Conservation (phyloP, 352 stramenopile genomes). For the Pythium folliculosum region DNA sequence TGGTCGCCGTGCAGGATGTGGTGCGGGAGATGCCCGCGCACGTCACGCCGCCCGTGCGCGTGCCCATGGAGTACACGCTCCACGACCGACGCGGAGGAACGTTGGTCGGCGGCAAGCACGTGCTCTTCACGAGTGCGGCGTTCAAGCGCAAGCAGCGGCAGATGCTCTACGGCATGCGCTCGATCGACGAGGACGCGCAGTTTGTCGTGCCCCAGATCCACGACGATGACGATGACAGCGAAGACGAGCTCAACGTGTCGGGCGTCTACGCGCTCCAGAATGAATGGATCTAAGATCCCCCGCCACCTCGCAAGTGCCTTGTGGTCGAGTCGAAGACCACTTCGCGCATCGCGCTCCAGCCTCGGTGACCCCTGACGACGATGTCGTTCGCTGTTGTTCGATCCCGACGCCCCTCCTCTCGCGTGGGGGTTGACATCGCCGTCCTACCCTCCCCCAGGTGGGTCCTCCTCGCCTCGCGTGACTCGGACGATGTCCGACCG, state of each 20-base stretch:
- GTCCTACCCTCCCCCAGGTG: neutral
- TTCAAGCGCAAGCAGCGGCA: conserved; percentile 59
- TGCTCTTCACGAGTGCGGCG: conserved; percentile 58
- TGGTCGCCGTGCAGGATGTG: conserved; percentile 3
- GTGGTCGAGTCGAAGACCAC: neutral
- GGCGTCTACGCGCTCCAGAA: conserved; percentile 18
- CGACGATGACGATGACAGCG: conserved; percentile 20
- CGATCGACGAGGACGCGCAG: conserved; percentile 36
- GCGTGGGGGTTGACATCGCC: too few relatives aligned
- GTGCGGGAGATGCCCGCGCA: conserved; percentile 14
- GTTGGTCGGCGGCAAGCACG: conserved; percentile 43
- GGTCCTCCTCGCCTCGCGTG: neutral
- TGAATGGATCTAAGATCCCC: conserved; percentile 9
- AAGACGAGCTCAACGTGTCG: conserved; percentile 17
- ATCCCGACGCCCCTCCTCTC: too few relatives aligned
- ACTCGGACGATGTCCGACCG: neutral
- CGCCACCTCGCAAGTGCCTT: neutral
- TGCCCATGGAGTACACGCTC: conserved; percentile 50
- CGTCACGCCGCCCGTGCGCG: conserved; percentile 43
- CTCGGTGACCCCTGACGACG: neutral
- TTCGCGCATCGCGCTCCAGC: neutral
- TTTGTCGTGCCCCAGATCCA: conserved; percentile 13
- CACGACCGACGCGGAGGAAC: conserved; percentile 55
- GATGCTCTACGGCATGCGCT: conserved; percentile 38
- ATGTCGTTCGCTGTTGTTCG: neutral